A percentile compares a stretch with the other conserved stretches of the same genome.
phyloP scores from a whole-genome alignment of 768 basidiomycete species.

The Leccinum disarticulatum region DNA sequence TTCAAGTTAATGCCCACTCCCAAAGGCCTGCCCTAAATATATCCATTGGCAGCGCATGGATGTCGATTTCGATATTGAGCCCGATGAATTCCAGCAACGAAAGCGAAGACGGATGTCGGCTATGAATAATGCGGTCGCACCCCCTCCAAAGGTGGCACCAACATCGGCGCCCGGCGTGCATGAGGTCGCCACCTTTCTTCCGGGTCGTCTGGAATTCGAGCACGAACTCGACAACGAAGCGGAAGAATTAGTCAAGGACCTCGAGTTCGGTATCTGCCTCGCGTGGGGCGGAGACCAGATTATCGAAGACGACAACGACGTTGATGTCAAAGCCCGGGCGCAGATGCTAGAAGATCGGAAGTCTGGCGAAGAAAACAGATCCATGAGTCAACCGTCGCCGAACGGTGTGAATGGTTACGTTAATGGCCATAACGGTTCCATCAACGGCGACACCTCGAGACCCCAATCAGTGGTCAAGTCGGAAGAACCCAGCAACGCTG shows the following conservation, averaged over 20 bases:
- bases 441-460: slow-evolving; percentile 37
- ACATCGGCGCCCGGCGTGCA: slow-evolving; percentile 91
- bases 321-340: slow-evolving; percentile 58
- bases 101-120: slow-evolving; percentile 88
- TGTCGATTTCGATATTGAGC: slow-evolving; percentile 65
- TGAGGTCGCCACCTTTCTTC: slow-evolving; percentile 90
- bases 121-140: slow-evolving; percentile 59
- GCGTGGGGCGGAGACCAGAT: slow-evolving; percentile 84
- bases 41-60: slow-evolving; percentile 40
- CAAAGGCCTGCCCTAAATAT: slow-evolving; percentile 3
- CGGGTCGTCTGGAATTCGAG: slow-evolving; percentile 97
- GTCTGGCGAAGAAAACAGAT: slow-evolving; percentile 17
- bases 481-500: slow-evolving; percentile 44
- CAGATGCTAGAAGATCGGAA: slow-evolving; percentile 43
- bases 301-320: slow-evolving; percentile 74
- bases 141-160: slow-evolving; percentile 70
- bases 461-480: slow-evolving; percentile 34
- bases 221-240: slow-evolving; percentile 97
- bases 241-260: slow-evolving; percentile 90
- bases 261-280: slow-evolving; percentile 91
- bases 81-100: slow-evolving; percentile 81
- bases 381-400: slow-evolving; percentile 23
- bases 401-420: slow-evolving; percentile 28
- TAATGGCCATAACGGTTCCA: slow-evolving; percentile 34
- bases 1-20: not conserved